These are phyloP conservation scores for Kappamyces sp. DNA, from an alignment of 192 early-diverging fungal genomes.

Conservation along the genomic window DNA sequence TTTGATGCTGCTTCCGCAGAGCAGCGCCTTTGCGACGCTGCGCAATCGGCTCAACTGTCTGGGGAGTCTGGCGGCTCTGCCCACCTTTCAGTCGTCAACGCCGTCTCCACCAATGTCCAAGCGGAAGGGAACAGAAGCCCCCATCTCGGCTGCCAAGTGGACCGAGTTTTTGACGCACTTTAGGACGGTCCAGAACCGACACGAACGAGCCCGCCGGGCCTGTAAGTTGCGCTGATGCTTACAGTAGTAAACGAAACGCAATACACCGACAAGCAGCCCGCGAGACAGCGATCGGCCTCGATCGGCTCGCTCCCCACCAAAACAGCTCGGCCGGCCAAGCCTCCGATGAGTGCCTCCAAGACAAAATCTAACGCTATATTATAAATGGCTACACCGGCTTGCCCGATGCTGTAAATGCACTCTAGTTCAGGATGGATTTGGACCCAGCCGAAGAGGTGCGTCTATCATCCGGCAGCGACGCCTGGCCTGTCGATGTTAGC, in stretches of 20 bases:
- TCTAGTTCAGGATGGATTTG: too few relatives aligned
- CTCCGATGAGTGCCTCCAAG: too few relatives aligned
- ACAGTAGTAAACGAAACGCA: too few relatives aligned
- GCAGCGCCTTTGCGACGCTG: constrained; percentile 90
- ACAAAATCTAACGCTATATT: too few relatives aligned
- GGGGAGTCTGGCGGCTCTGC: constrained; percentile 31
- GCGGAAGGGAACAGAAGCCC: constrained; percentile 4
- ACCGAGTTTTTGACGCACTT: constrained; percentile 70
- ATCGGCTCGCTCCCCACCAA: too few relatives aligned
- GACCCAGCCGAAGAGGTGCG: background rate
- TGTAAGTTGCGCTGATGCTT: constrained; percentile 14
- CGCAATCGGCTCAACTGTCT: constrained; percentile 90
- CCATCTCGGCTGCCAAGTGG: constrained; percentile 37
- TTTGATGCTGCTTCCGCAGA: constrained; percentile 96
- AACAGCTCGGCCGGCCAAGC: too few relatives aligned
- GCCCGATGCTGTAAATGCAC: too few relatives aligned
- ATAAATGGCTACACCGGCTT: too few relatives aligned
- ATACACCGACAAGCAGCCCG: too few relatives aligned
- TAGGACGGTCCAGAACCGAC: constrained; percentile 60
- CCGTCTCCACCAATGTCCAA: background rate
- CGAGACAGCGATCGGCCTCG: too few relatives aligned
- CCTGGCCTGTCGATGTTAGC: background rate
- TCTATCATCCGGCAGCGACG: background rate
- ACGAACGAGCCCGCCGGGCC: constrained; percentile 63
- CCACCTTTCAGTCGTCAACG: background rate